Base-by-base conservation (phyloP, 2,329 filamentous ascomycete genomes). In the Bipolaris zeicola region DNA sequence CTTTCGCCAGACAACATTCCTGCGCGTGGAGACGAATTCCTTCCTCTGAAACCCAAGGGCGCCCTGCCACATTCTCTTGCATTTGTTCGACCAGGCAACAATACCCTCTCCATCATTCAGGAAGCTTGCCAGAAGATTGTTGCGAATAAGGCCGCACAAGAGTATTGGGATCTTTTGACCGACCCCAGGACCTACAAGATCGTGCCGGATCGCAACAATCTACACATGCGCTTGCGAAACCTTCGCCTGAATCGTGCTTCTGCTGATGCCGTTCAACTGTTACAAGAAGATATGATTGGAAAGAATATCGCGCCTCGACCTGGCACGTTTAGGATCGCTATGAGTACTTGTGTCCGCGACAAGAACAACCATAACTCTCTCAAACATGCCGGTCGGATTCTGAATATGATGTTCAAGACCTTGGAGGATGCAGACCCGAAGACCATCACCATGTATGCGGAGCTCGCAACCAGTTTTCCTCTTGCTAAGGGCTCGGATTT, bases 151-250 rank as follows among this genome's bases (percentile, higher is more conserved):
- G 76, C 84, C n/a, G 89, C 87, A n/a, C 77, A 83, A 50, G 82
- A 82, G 31, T 98, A 97, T 76, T 98, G 93, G 93, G 80, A 88
- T 16, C 71, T 88, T 5, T 79, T 97, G 55, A 90, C 88, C 6
- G 71, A 75, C 26, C 66, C 67, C 0, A 73, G 80, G 1, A 76
- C 81, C 11, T 82, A 86, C 71, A 77, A 77, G n/a, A 77, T 97
- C 57, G 71, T 79, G 2, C 92, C 94, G 0, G 93, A 97, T 71
- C 67, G 79, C 7, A 82, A 87, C 61, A 92, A 91, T 70, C 89
- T 88, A 77, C 81, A 87, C 62, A 80, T 82, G 61, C 87, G 91
- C 67, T 80, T 97, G 14, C 83, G 85, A 50, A 73, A 90, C 39
- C 82, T 95, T 34, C 85, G 87, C 49, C 74, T 83, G 33, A 86